phyloP scores from a whole-genome alignment of 148 eudicot genomes.

The Gaultheria prostrata region DNA sequence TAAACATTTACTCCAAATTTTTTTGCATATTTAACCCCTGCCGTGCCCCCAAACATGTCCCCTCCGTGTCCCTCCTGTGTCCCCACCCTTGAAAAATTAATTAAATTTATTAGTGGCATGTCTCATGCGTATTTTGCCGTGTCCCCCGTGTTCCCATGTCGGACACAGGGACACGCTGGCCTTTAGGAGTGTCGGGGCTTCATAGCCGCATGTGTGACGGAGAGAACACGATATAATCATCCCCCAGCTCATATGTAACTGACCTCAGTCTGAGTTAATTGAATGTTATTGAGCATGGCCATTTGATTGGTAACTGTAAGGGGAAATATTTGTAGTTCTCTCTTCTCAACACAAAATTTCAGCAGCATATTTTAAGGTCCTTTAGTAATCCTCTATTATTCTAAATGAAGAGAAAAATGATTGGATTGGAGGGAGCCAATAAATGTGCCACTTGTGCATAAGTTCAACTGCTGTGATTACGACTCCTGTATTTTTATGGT shows the following conservation, averaged over 20 bases:
- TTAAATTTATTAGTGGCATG: no score
- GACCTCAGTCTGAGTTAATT: not conserved
- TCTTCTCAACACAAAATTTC: not conserved
- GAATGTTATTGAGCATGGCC: not conserved
- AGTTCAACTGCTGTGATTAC: not conserved
- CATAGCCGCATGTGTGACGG: not conserved
- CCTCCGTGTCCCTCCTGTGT: no score
- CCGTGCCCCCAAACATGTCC: no score
- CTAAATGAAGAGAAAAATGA: not conserved
- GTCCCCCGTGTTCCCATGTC: no score
- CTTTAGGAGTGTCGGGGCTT: not conserved
- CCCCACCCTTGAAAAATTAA: no score
- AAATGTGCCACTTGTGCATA: not conserved
- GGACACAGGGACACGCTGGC: no score
- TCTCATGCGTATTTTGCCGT: no score
- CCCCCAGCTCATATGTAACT: not conserved
- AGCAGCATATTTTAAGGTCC: not conserved
- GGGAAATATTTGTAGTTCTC: not conserved
- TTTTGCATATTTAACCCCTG: no score
- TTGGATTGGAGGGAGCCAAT: not conserved
- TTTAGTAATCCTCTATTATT: not conserved
- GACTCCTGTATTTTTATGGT: slow-evolving; percentile 9
- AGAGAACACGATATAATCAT: not conserved
- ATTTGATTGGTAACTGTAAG: not conserved
- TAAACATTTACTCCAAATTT: no score